Conservation (phyloP, 345 rosid species). For the Salix koriyanagi region DNA sequence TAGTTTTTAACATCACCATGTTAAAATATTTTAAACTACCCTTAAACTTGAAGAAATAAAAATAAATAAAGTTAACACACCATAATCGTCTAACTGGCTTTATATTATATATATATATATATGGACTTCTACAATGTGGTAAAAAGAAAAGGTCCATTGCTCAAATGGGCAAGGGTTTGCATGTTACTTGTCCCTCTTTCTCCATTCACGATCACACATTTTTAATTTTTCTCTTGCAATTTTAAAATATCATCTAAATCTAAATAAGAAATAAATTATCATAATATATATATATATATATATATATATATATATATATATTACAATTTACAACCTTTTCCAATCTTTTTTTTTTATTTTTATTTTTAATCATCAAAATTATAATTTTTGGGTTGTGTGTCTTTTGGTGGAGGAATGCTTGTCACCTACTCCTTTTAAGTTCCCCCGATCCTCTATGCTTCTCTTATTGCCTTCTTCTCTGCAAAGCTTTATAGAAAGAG, state of each 20-base stretch:
- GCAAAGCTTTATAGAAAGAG: not conserved
- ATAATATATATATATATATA: not conserved
- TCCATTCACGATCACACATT: conserved; percentile 5
- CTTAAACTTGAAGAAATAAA: not conserved
- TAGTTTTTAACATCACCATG: too few species aligned
- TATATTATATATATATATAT: not conserved
- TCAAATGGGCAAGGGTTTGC: conserved; percentile 16
- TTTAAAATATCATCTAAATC: not conserved
- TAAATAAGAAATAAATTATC: not conserved
- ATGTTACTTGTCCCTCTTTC: conserved; percentile 24
- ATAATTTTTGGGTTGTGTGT: conserved; percentile 27
- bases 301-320: too few species aligned
- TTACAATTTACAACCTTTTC: not conserved
- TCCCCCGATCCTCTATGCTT: conserved; percentile 11
- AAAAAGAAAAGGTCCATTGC: conserved; percentile 1
- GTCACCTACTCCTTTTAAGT: conserved; percentile 40
- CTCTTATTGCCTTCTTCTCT: not conserved
- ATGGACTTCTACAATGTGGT: conserved; percentile 12
- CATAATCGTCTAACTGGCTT: conserved; percentile 5
- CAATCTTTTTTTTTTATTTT: not conserved
- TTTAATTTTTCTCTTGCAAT: not conserved
- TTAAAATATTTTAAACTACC: not conserved
- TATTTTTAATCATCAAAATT: not conserved
- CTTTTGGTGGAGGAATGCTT: conserved; percentile 38
- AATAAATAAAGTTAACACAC: not conserved